Percentiles rank a stretch among this genome's conserved stretches.
Evolutionary conservation across 768 basidiomycete species (phyloP).

Genomic region (Pilatotrama ljubarskyi): DNA sequence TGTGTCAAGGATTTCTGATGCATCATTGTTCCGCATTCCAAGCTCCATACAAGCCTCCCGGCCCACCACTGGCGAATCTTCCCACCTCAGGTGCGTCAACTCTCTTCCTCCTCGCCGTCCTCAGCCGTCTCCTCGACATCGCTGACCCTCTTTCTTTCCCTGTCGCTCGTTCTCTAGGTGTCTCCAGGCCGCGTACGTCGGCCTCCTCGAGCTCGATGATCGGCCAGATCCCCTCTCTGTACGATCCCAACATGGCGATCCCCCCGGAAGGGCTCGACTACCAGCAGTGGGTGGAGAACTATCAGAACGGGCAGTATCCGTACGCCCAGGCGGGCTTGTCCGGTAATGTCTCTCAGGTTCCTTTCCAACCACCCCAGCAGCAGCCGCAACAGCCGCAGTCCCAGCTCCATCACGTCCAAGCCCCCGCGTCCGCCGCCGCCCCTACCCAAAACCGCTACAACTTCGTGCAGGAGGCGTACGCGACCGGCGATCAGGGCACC

Average conservation of each 20-base stretch:
- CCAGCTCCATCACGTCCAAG: conserved; percentile 17
- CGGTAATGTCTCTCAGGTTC: conserved; percentile 15
- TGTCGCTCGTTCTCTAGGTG: background rate
- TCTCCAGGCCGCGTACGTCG: background rate
- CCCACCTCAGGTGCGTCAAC: conserved; percentile 18
- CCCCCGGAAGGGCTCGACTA: conserved; percentile 21
- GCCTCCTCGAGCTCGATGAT: conserved; percentile 20
- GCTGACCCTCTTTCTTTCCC: background rate
- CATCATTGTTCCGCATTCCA: conserved; percentile 19
- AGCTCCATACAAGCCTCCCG: conserved; percentile 5
- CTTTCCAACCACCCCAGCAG: conserved; percentile 5
- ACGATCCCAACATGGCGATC: conserved; percentile 22
- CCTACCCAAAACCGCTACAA: conserved; percentile 21
- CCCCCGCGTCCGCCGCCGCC: conserved; percentile 3
- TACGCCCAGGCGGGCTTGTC: conserved; percentile 5
- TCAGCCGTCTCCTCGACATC: background rate
- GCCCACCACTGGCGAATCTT: conserved; percentile 12
- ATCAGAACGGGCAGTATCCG: conserved; percentile 5
- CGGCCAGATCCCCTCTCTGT: conserved; percentile 25
- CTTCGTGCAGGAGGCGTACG: conserved; percentile 18
- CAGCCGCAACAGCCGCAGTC: conserved; percentile 18
- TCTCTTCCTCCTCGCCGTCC: background rate
- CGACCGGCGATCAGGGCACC: background rate
- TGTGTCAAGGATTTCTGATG: conserved; percentile 10
- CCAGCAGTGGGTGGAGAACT: conserved; percentile 25